phyloP scores from a whole-genome alignment of 805 yeast genomes.

The Suhomyces tanzawaensis region DNA sequence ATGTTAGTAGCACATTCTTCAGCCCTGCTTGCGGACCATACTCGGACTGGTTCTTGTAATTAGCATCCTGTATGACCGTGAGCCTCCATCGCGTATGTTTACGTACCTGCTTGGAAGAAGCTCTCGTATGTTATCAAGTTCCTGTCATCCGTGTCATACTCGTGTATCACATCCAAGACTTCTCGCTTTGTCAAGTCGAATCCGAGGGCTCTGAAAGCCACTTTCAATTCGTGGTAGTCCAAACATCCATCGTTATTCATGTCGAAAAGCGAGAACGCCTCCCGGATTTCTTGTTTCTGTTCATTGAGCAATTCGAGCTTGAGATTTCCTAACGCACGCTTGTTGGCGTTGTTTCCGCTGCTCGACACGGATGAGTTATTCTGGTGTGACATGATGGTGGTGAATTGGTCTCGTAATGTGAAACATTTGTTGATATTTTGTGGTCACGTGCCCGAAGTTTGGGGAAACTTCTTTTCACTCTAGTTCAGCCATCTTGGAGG shows the following conservation, averaged over 20 bases:
- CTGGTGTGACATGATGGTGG: constrained; percentile 6
- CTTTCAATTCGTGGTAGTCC: constrained; percentile 91
- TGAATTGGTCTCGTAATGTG: too few species aligned
- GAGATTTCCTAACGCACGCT: constrained; percentile 39
- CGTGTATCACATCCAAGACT: constrained; percentile 72
- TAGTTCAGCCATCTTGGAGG: too few species aligned
- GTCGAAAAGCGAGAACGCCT: constrained; percentile 88
- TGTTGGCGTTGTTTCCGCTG: constrained; percentile 5
- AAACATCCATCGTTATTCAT: constrained; percentile 86
- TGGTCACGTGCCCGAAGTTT: too few species aligned
- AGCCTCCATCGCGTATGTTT: neutral
- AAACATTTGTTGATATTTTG: neutral
- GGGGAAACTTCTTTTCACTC: too few species aligned
- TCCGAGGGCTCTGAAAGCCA: constrained; percentile 91
- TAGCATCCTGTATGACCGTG: neutral
- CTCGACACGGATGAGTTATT: constrained; percentile 3
- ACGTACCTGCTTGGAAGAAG: constrained; percentile 70
- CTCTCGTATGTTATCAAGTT: constrained; percentile 75
- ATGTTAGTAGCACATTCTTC: constrained; percentile 20
- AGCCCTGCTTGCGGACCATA: too few species aligned
- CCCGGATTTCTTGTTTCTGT: constrained; percentile 86
- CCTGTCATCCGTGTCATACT: constrained; percentile 75
- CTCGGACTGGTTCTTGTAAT: too few species aligned
- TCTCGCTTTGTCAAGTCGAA: constrained; percentile 78
- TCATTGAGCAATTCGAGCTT: constrained; percentile 74